Evolutionary conservation across 805 yeast species (phyloP), one percentile per base, ranked within the genome.

Genomic region (Wickerhamiella australiensis): DNA sequence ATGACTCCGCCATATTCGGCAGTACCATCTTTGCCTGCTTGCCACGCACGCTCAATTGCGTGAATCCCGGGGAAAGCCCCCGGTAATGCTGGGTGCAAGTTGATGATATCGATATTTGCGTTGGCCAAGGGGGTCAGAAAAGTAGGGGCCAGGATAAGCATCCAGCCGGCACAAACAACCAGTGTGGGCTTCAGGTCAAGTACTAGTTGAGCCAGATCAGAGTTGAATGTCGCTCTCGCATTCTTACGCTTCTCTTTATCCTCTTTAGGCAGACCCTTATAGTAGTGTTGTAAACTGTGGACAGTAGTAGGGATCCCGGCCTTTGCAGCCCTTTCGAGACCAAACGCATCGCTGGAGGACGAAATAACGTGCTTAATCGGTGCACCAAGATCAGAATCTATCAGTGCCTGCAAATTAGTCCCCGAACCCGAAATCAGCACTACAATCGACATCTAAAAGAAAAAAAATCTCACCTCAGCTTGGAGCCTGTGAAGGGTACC

Each of bases 111-210:
- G 25, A 87, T 74, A 1, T 73, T 69, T 2, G 73, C 77, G 2
- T 73, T 63, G 46, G 71, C 76, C 29, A 88, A 65, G 2, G 88
- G 87, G 36, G 69, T 67, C 53, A 92, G 70, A 56, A 86, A 87
- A 18, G 77, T 71, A 3, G 85, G 79, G 1, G 96, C 83, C 52
- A 92, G 71, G 52, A 92, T 92, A 47, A 92, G 74, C 88, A 92
- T 81, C 98, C 98, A 92, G 1, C 98, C 98, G 3, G 98, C 98
- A 68, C 98, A 92, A 5, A 92, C 96, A 37, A 92, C 79, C 54
- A 92, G 71, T 56, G 84, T 85, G 3, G 97, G 97, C 56, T 73
- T 73, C 33, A 63, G 53, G 1, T 70, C 62, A 21, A 85, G 63
- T 20, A 92, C 77, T 21, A 81, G 60, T 45, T 75, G 68, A 8